These are phyloP conservation scores for Auricularia sp. DNA, from an alignment of 768 basidiomycete genomes.

Conservation along the genomic window DNA sequence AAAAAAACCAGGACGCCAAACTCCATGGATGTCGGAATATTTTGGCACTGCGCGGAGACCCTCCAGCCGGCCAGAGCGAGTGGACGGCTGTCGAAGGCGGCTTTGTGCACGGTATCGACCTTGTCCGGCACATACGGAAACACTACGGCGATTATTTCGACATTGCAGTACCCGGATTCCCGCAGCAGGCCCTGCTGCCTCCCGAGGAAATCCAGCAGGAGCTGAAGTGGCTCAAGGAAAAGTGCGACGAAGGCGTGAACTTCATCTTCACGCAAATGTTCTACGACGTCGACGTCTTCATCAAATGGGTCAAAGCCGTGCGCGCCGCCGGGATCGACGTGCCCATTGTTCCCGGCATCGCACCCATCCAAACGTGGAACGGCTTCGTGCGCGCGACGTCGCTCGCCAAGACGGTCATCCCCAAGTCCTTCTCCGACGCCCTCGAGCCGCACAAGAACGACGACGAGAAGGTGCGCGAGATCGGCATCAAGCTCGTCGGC, in stretches of 20 bases:
- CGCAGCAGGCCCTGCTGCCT: conserved; percentile 66
- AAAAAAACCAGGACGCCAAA: conserved; percentile 71
- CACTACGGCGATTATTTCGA: conserved; percentile 89
- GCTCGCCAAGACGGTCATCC: conserved; percentile 70
- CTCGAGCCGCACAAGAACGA: conserved; percentile 83
- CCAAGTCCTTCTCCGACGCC: conserved; percentile 59
- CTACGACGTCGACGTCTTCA: conserved; percentile 86
- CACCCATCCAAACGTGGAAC: conserved; percentile 94
- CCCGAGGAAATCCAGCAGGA: conserved; percentile 67
- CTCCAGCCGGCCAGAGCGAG: conserved; percentile 75
- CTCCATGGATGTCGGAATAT: conserved; percentile 83
- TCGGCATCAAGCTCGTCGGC: conserved; percentile 90
- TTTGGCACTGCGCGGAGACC: conserved; percentile 87
- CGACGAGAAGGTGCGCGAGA: conserved; percentile 84
- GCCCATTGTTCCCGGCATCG: conserved; percentile 88
- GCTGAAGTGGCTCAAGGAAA: conserved; percentile 79
- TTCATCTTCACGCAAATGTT: conserved; percentile 99
- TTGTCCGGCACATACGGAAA: conserved; percentile 77
- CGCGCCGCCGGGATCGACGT: conserved; percentile 79
- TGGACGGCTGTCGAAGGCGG: conserved; percentile 92
- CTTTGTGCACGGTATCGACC: conserved; percentile 84
- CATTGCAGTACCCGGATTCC: conserved; percentile 89
- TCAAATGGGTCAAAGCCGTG: conserved; percentile 78
- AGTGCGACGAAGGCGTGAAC: conserved; percentile 79
- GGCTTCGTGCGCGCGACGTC: conserved; percentile 79